Conservation (phyloP, 2,329 filamentous ascomycete species). For the Cytospora schulzeri region DNA sequence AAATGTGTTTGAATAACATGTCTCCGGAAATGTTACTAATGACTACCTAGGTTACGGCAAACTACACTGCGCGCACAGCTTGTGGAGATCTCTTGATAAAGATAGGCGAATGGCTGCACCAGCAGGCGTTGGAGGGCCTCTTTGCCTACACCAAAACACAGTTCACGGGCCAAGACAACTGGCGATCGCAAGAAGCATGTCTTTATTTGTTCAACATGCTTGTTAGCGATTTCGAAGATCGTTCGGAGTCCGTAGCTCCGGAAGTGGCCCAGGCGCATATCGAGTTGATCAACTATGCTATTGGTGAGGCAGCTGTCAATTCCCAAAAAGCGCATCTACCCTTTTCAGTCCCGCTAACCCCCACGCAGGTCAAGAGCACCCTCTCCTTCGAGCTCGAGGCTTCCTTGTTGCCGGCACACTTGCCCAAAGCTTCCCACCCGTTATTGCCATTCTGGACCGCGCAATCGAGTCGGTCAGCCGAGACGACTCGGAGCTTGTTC, state of each 20-base stretch:
- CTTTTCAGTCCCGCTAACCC: not conserved
- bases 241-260: conserved; percentile 68
- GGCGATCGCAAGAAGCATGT: conserved; percentile 74
- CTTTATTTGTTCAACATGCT: conserved; percentile 86
- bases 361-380: conserved; percentile 54
- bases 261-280: conserved; percentile 74
- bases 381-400: conserved; percentile 81
- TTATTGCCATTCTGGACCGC: conserved; percentile 67
- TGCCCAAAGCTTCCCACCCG: conserved; percentile 67
- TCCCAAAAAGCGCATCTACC: not conserved
- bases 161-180: conserved; percentile 61
- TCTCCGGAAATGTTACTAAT: not conserved
- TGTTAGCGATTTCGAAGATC: conserved; percentile 79
- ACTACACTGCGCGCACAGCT: conserved; percentile 92
- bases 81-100: conserved; percentile 92
- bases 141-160: conserved; percentile 74
- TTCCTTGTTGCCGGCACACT: conserved; percentile 84
- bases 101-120: conserved; percentile 84
- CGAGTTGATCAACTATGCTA: conserved; percentile 77
- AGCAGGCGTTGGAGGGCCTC: conserved; percentile 75
- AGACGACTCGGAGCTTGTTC: conserved; percentile 84
- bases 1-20: no score
- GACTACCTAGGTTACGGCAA: conserved; percentile 69
- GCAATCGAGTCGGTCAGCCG: conserved; percentile 74
- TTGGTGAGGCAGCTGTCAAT: conserved; percentile 51